phyloP scores from a whole-genome alignment of 208 protist genomes.

The Trypanosoma theileri region DNA sequence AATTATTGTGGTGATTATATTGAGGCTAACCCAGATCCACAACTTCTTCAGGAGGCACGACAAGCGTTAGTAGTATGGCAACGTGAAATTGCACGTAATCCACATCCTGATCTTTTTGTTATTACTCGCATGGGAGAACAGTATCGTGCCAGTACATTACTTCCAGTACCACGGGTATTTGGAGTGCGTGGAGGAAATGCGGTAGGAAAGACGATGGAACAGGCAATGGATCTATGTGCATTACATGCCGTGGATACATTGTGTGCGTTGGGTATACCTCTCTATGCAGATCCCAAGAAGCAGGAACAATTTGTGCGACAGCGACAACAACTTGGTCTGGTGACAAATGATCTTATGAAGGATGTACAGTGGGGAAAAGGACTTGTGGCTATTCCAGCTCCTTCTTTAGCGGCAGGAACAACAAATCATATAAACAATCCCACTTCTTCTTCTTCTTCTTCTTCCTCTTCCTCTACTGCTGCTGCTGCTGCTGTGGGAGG shows the following conservation, averaged over 20 bases:
- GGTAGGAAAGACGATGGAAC: conserved; percentile 45
- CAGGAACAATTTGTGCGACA: conserved; percentile 48
- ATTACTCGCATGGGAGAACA: conserved; percentile 64
- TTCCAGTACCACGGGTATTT: conserved; percentile 58
- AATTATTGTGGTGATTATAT: conserved; percentile 43
- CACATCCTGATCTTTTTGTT: conserved; percentile 66
- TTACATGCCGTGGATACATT: conserved; percentile 78
- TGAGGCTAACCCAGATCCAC: conserved; percentile 62
- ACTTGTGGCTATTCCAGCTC: conserved; percentile 32
- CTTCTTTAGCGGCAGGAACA: conserved; percentile 1
- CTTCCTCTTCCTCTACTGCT: neutral
- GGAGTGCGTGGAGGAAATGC: conserved; percentile 70
- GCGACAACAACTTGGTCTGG: conserved; percentile 35
- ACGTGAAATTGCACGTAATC: conserved; percentile 52
- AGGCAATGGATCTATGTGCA: conserved; percentile 65
- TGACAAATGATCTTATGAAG: conserved; percentile 35
- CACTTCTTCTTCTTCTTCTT: no score
- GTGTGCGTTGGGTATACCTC: conserved; percentile 44
- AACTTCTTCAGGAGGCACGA: conserved; percentile 53
- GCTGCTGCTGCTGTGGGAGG: neutral
- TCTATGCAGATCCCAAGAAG: conserved; percentile 43
- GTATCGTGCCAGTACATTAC: conserved; percentile 71
- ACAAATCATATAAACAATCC: neutral
- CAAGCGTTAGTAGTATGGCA: conserved; percentile 60
- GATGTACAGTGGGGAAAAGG: conserved; percentile 29